Base-by-base conservation (phyloP, 2,329 filamentous ascomycete species). In the Penicillium corylophilum region DNA sequence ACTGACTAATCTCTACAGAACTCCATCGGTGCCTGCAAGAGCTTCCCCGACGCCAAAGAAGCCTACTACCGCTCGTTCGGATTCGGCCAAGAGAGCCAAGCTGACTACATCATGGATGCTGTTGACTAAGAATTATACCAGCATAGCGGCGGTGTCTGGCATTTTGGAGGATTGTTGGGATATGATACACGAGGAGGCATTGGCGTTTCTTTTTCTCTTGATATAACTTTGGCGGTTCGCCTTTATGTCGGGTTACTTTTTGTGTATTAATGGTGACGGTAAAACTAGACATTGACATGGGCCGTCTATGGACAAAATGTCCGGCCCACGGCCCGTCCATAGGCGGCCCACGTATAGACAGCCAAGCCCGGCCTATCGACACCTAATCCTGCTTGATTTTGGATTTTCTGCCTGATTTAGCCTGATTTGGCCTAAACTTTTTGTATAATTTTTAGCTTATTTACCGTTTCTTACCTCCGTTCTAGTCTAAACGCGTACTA, bases 31-130 rank as follows among this genome's bases (percentile, higher is more conserved):
- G n/a, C 42, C 2, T 68, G 65, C 54, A 58, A 61, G 40, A 41
- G 55, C 7, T 68, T 58, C 38, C 60, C 61, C 13, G 18, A 57
- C 10, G 61, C 58, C 4, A 62, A 65, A 38, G 46, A 54, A 20
- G 45, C 59, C 13, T 64, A 65, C 44, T 59, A 65, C 31, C 22
- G 44, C 38, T 47, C 44, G 2, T 51, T 47, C 9, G 57, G 42
- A 36, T 55, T 42, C n/a, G 47, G 39, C 10, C 10, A n/a, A 0
- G 49, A 57, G 38, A 48, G 46, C 5, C 45, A 55, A 42, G 42
- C 39, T 15, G 59, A 63, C 13, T 33, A 51, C 31, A 57, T 63
- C 40, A 52, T 55, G 36, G 61, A 63, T 16, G 48, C 47, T 41
- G 18, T 62, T 6, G 51, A 54, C 22, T 62, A 22, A 57, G 28